Base-by-base conservation (phyloP, 306 rosid genomes). In the Vicia faba region DNA sequence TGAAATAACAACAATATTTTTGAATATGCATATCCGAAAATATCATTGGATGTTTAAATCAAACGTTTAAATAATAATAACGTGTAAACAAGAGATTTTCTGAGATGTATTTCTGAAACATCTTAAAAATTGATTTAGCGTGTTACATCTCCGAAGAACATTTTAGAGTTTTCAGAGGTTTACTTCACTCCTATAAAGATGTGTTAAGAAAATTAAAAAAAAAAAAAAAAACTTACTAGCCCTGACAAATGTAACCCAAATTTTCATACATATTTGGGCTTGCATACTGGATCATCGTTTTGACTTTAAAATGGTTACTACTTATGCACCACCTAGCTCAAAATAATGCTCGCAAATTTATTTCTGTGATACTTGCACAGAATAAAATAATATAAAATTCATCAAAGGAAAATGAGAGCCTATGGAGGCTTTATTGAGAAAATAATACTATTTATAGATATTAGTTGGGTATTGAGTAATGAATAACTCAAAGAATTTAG, bases 401-500 rank as follows among this genome's bases (percentile, higher is more conserved):
- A 31, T 26, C 59, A 18, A 41, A n/a, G 73, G 20, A 39, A 23
- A 60, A 48, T 29, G 18, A 76, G 87, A 76, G 40, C 83, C 84
- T 51, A 53, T 79, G 59, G 29, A 7, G 78, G 66, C 68, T 68
- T 80, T 82, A 67, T 72, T 46, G 53, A 66, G 60, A 67, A 82
- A 60, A 67, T 73, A 75, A 69, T 61, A 59, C 11, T 29, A 77
- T 64, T 68, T 78, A 75, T 63, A 75, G 82, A 72, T 71, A 80
- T 70, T 64, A 66, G 73, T 45, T 57, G 77, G 55, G 61, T 20
- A 81, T 70, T 66, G 77, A 62, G 61, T 31, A 81, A 72, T 82
- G 89, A 80, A 72, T 83, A 86, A 79, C 53, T 78, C 64, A 76
- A 66, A 64, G 85, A 61, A 61, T 33, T 63, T 68, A 20, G 82